Base-by-base conservation (phyloP, 208 protist species). In the Trypanosomatidae sp. region DNA sequence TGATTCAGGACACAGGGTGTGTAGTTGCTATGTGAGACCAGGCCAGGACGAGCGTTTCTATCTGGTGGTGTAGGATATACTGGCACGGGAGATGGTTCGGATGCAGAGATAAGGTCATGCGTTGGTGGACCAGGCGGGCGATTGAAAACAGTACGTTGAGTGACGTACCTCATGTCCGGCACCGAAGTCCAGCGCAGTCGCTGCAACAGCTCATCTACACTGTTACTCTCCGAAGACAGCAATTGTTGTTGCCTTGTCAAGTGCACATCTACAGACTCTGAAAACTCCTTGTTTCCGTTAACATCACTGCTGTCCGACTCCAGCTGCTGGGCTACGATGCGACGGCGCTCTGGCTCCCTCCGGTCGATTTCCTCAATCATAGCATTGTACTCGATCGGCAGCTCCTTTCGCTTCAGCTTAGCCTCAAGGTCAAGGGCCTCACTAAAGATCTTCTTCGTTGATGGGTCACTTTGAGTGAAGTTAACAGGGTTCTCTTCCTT, bases 311-410 rank as follows among this genome's bases (percentile, higher is more conserved):
- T 9, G 15, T 89, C 84, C 4, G 41, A 9, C 71, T 81, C 75
- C 33, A 89, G 62, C 53, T 89, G 84, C 50, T 72, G 76, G 1
- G 74, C 68, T 25, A 89, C 46, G 44, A 82, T 82, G 52, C 72
- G 56, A 12, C 62, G 67, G 0, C 79, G 83, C 49, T 80, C 77
- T 8, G 84, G 76, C 52, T 90, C 82, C 3, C 53, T 52, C 30
- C 73, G 8, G 47, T 69, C 75, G 55, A 93, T 77, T 59, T 82
- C 66, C 50, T 83, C 47, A 15, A 90, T 79, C 56, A 78, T 64
- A 13, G 66, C 47, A 3, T 81, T 68, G 74, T 89, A 87, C 43
- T 80, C 59, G 12, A 74, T 52, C 1, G n/a, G 46, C 4, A 92
- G 77, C 28, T 78, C 69, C 15, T 69, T 66, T 41, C 52, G 46